Evolutionary conservation across 2,329 filamentous ascomycete genomes (phyloP), one percentile per base, ranked within the genome.

Genomic region (Xylaria arbuscula): DNA sequence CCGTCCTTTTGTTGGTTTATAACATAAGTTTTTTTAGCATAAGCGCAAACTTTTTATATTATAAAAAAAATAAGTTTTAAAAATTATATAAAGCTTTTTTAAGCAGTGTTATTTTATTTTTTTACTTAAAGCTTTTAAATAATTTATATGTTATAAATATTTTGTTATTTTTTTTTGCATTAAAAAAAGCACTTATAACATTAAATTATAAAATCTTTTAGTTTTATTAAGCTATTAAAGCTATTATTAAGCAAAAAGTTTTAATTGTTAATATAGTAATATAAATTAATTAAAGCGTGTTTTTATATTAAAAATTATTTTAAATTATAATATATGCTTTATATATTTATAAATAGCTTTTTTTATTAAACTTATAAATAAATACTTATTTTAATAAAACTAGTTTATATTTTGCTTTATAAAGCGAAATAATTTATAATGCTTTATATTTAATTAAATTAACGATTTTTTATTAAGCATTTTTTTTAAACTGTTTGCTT

Each of bases 311-410:
- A 17, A 56, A 28, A 42, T 56, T 17, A 24, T 38, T 38, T 42
- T 56, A 24, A 15, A 56, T 24, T 42, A 56, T 17, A 24, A 56
- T 28, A 3, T 42, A 15, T 8, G 24, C 1, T 42, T 56, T 56
- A 56, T 56, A 56, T 2, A 15, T 40, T 24, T 56, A 13, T 6
- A 56, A 56, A 56, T 24, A 56, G 2, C n/a, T 38, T 56, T 56
- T 24, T 24, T 56, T 56, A 17, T 56, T 56, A 42, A 56, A 56
- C 15, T 56, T 56, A 56, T 56, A 56, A 15, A 40, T 56, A 56
- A 56, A 56, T 15, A 56, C 8, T 42, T 56, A 56, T 40, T 56
- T 56, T 24, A 56, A 22, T 1, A 38, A 24, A 8, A 56, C 28
- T 15, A 56, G 54, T 2, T 56, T 42, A 42, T 42, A 38, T 17